Evolutionary conservation across 164 flowering plant genomes (phyloP), one percentile per base, ranked within the genome.

Genomic region (Vitis rotundifolia): DNA sequence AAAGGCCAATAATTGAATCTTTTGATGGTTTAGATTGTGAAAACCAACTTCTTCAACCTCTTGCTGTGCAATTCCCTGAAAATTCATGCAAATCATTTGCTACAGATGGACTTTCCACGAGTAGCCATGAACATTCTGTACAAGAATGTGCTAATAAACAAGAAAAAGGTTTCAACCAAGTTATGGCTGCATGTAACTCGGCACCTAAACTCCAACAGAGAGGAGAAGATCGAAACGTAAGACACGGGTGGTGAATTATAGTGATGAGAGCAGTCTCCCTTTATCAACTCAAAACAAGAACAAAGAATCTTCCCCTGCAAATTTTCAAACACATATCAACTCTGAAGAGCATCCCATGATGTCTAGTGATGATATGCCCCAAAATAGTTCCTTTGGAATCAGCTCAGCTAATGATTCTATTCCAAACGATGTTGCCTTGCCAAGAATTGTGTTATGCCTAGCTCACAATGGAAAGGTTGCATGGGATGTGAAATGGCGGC

Each of bases 401-500:
- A 37, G 44, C 44, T 37, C 44, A 37, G 44, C 44, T 37, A 37
- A 37, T 37, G 44, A 37, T 37, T 37, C 5, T 37, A 37, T 37
- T 37, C 44, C 44, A 37, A 37, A 37, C 7, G 44, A 37, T 37
- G 44, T 37, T 37, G 44, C 44, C 6, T 37, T 37, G 44, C 44
- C 44, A 37, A 37, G 44, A 71, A 54, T 88, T 66, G 85, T 89
- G 29, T 69, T 92, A 15, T 89, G 95, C 80, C 79, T 96, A 64
- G 44, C 44, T 37, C 44, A 96, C 81, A 89, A 92, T 86, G 99
- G 98, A 62, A 92, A 88, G 83, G 97, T 92, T 76, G 96, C 94
- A 29, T 92, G 97, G 99, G 99, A 93, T 84, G 85, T 89, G 69
- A 96, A 93, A 85, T 93, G 99, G 99, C 75, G 79, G 70, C 99